These are phyloP conservation scores for Boletus sp. DNA, from an alignment of 1,284 basidiomycete genomes.

Conservation along the genomic window DNA sequence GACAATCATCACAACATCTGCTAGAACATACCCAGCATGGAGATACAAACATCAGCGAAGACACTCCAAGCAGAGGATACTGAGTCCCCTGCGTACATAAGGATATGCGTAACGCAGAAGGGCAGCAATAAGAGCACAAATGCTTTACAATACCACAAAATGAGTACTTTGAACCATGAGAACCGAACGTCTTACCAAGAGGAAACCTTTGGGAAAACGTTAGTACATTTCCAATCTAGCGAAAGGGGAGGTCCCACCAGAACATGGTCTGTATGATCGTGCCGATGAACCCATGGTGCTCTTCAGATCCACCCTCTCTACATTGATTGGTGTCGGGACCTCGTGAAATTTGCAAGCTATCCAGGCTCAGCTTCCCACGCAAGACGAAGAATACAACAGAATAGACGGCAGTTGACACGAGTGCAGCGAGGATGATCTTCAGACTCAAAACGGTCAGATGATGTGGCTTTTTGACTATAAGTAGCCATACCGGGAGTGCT, in stretches of 20 bases:
- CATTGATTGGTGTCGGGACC: conserved; percentile 45
- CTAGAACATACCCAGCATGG: conserved; percentile 48
- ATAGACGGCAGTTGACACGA: conserved; percentile 54
- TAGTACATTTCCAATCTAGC: conserved; percentile 8
- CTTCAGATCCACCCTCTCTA: conserved; percentile 41
- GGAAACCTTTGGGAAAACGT: conserved; percentile 48
- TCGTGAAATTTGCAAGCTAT: conserved; percentile 44
- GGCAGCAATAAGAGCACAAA: conserved; percentile 61
- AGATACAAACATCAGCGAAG: conserved; percentile 51
- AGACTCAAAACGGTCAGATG: conserved; percentile 5
- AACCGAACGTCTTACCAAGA: conserved; percentile 41
- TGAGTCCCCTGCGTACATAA: conserved; percentile 43
- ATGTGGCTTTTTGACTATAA: neutral
- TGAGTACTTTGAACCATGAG: neutral
- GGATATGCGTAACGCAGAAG: conserved; percentile 50
- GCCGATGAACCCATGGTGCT: conserved; percentile 57
- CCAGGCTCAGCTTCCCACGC: conserved; percentile 46
- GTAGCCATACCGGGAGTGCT: conserved; percentile 51
- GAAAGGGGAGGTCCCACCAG: conserved; percentile 45
- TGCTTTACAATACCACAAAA: conserved; percentile 34
- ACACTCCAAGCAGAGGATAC: conserved; percentile 45
- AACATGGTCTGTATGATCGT: conserved; percentile 61
- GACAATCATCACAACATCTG: conserved; percentile 2
- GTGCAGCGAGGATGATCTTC: conserved; percentile 55
- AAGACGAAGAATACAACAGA: conserved; percentile 55